A percentile compares a stretch with the other conserved stretches of the same genome.
These are phyloP conservation scores for Cytidiella melzeri DNA, from an alignment of 768 basidiomycete species.

Conservation along the genomic window DNA sequence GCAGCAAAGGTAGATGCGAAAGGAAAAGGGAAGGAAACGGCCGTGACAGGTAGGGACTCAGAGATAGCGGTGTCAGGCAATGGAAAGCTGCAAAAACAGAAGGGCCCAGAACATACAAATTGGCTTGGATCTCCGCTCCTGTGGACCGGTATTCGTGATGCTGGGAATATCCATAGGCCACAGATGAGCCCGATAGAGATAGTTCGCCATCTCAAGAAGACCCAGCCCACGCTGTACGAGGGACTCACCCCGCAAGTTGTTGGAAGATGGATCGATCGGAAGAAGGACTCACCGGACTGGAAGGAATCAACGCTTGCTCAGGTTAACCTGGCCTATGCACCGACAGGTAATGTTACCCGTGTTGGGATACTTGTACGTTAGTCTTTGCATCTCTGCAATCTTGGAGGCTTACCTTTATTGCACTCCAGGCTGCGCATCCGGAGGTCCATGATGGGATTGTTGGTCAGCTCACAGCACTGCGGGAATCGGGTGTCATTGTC, in stretches of 20 bases:
- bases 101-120: too few species aligned
- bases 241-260: not conserved
- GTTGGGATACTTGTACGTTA: conserved; percentile 1
- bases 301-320: not conserved
- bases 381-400: not conserved
- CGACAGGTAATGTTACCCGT: not conserved
- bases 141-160: not conserved
- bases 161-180: too few species aligned
- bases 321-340: not conserved
- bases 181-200: not conserved
- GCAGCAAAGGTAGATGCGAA: too few species aligned
- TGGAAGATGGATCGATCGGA: not conserved
- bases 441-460: not conserved
- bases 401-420: not conserved
- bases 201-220: not conserved
- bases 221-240: not conserved
- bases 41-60: too few species aligned
- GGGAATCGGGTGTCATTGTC: not conserved
- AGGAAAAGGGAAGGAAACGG: too few species aligned
- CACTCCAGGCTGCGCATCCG: not conserved
- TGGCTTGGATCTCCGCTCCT: too few species aligned
- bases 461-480: not conserved
- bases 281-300: not conserved
- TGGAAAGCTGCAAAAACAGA: too few species aligned
- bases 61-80: too few species aligned